These are phyloP conservation scores for Otatea glauca DNA, from an alignment of 176 grass and related monocot species.

Conservation along the genomic window DNA sequence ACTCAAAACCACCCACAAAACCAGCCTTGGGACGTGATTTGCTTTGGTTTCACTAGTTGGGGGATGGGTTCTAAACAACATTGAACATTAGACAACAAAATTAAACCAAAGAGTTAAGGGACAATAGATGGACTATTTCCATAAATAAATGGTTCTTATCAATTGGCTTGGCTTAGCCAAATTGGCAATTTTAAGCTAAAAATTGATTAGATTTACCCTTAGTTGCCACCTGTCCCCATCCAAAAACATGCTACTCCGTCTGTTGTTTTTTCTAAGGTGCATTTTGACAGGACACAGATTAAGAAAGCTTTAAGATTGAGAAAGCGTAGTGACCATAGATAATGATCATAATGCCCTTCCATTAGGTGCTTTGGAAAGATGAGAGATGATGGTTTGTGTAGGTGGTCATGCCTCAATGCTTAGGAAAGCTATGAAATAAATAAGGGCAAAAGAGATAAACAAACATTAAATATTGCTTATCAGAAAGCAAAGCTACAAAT, in stretches of 20 bases:
- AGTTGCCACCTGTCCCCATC: too few species aligned
- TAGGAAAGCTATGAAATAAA: not conserved
- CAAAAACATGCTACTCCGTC: not conserved
- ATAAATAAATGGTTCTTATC: too few species aligned
- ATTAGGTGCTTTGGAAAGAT: conserved; percentile 14
- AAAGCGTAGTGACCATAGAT: not conserved
- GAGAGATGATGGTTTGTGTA: not conserved
- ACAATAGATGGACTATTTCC: too few species aligned
- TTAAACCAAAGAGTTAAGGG: too few species aligned
- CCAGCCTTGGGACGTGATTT: too few species aligned
- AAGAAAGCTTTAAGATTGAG: not conserved
- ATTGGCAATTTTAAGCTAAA: too few species aligned
- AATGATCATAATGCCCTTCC: not conserved
- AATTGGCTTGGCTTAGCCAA: too few species aligned
- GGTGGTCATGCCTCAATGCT: not conserved
- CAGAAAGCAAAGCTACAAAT: not conserved
- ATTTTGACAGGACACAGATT: not conserved
- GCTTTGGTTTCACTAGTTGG: too few species aligned
- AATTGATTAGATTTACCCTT: too few species aligned
- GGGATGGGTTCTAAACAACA: too few species aligned
- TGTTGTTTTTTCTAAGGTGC: not conserved
- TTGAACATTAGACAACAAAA: too few species aligned
- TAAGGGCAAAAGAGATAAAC: not conserved
- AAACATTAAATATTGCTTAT: not conserved
- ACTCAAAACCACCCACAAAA: too few species aligned